Evolutionary conservation across 768 basidiomycete genomes (phyloP), one percentile per base, ranked within the genome.

Genomic region (Boletus insuetus): DNA sequence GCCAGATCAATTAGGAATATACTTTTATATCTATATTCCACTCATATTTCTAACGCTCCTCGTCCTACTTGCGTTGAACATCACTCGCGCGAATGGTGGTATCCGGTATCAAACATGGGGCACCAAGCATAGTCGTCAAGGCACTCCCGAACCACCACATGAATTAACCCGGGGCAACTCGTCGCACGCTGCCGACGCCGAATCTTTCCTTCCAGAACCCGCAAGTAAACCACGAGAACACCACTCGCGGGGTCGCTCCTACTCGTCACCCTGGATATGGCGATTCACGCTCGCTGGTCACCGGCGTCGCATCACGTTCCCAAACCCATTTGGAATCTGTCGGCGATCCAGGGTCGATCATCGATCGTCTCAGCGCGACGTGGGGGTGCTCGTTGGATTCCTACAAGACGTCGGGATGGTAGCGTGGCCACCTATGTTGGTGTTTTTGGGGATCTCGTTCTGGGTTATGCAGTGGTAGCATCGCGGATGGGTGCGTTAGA

Each of bases 1-100:
- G 53, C 96, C 95, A 0, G 84, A 94, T 70, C 94, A 96, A 64
- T 68, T 91, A 43, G 77, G 81, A 39, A 88, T 93, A 58, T 97
- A 94, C 71, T 70, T 86, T 40, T 71, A 77, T 49, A 66, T 76
- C n/a, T 96, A 96, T 68, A 69, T 87, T 24, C 90, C 91, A 20
- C 74, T 91, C 39, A 63, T 82, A 35, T 58, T 84, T 32, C 49
- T 88, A n/a, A 86, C 87, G 34, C 62, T 94, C 17, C 16, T 81
- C 40, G 50, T 76, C 13, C 67, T 88, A 20, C 62, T 79, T 22
- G 52, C 63, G 0, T 58, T 56, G 46, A 73, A 66, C 65, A 50
- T 58, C 48, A 48, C 47, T 32, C 66, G 62, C 50, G 44, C 48
- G 26, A 57, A 54, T 16, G 53, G 48, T 34, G 22, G 53, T 29